Base-by-base conservation (phyloP, 495 filamentous ascomycete genomes). In the Xylaria palmicola region DNA sequence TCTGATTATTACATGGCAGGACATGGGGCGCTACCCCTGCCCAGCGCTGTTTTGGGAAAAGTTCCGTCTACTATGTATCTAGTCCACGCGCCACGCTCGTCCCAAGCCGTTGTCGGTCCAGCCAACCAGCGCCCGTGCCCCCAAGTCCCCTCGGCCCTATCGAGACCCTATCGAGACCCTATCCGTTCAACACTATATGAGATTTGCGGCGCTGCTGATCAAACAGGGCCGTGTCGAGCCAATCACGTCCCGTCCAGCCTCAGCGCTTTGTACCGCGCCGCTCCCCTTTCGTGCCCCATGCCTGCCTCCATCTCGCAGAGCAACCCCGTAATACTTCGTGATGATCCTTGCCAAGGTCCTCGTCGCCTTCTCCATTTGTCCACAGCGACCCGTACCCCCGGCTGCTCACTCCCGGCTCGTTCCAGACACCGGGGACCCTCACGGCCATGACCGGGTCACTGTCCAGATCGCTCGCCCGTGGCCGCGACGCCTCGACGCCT, bases 121-220 rank as follows among this genome's bases (percentile, higher is more conserved):
- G 55, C 26, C 54, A 15, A 24, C 17, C 55, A 48, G 29, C 9
- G 9, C 22, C 26, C 17, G 55, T 49, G 39, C 15, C 54, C 41
- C 36, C 55, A 43, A 27, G 55, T 49, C 54, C 15, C 54, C 41
- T 47, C 55, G 55, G 55, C 55, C 55, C 27, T 45, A 57, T 29
- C 41, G 0, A 58, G 55, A 54, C 26, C n/a, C 20, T 20, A 29
- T 37, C 12, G n/a, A 17, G 22, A n/a, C n/a, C n/a, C n/a, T n/a
- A n/a, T n/a, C n/a, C n/a, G n/a, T n/a, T n/a, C n/a, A n/a, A n/a
- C n/a, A n/a, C n/a, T 15, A 32, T 19, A 20, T 36, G 19, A 29
- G 55, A 39, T 48, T 47, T 39, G 43, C 41, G 32, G 55, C 34
- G 55, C 55, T 58, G 55, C 41, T 58, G 55, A 58, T 58, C 55